Conservation (phyloP, 192 early-diverging fungal species). For the Rhizoclosmatium globosum region DNA sequence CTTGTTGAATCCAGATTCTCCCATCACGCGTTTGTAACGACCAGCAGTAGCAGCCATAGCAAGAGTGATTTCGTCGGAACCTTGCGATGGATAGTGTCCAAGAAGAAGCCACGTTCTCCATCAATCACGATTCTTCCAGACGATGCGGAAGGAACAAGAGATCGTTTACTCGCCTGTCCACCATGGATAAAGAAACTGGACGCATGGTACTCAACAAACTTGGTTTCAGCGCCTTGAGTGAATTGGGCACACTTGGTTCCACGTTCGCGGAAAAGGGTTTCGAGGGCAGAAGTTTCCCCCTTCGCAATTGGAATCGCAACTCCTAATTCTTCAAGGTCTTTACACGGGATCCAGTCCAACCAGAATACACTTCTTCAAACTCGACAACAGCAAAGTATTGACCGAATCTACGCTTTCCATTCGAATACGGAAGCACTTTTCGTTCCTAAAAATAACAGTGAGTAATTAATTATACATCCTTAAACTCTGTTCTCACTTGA, state of each 20-base stretch:
- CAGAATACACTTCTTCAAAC: slow-evolving; percentile 51
- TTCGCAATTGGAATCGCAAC: background rate
- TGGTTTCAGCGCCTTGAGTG: background rate
- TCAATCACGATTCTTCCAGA: slow-evolving; percentile 56
- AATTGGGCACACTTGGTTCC: slow-evolving; percentile 43
- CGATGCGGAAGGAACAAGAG: background rate
- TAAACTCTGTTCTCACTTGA: slow-evolving; percentile 20
- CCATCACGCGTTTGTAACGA: slow-evolving; percentile 42
- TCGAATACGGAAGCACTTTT: slow-evolving; percentile 48
- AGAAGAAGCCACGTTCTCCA: slow-evolving; percentile 42
- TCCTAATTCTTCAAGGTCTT: slow-evolving; percentile 23
- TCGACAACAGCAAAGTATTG: slow-evolving; percentile 43
- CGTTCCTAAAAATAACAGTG: slow-evolving; percentile 15
- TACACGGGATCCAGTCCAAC: slow-evolving; percentile 39
- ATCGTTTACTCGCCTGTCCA: background rate
- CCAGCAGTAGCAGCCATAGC: slow-evolving; percentile 47
- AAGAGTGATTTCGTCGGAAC: slow-evolving; percentile 53
- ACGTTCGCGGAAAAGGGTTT: slow-evolving; percentile 36
- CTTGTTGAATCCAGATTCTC: background rate
- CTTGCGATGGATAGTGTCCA: slow-evolving; percentile 57
- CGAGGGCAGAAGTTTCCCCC: background rate
- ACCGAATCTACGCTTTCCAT: slow-evolving; percentile 52
- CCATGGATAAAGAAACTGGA: slow-evolving; percentile 16
- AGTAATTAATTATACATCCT: background rate
- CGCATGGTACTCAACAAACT: slow-evolving; percentile 24